These are phyloP conservation scores for Sporisorium sorghi DNA, from an alignment of 1,284 basidiomycete species.

Conservation along the genomic window DNA sequence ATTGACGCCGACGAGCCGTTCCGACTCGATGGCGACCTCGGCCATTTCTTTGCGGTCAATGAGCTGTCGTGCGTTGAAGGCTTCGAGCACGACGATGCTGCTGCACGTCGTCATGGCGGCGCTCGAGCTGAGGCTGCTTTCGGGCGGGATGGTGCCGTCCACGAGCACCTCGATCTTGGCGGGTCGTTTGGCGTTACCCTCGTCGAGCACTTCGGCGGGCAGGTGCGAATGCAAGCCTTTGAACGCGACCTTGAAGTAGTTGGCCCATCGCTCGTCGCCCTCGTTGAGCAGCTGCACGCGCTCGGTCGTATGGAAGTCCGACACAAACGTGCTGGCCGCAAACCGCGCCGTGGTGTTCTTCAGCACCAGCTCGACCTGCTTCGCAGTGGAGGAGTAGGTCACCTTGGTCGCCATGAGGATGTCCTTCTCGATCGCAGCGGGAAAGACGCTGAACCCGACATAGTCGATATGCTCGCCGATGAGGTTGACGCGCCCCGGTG, in stretches of 20 bases:
- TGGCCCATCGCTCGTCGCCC: conserved; percentile 65
- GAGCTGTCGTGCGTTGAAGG: conserved; percentile 54
- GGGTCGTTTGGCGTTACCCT: conserved; percentile 26
- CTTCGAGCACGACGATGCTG: conserved; percentile 63
- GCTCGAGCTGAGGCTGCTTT: conserved; percentile 56
- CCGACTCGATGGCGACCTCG: conserved; percentile 65
- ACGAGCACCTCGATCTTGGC: conserved; percentile 61
- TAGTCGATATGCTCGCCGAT: conserved; percentile 68
- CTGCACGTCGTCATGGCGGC: conserved; percentile 67
- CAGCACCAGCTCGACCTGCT: conserved; percentile 37
- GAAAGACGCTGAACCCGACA: conserved; percentile 65
- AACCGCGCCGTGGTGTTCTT: conserved; percentile 61
- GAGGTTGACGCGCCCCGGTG: conserved; percentile 66
- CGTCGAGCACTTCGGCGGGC: conserved; percentile 31
- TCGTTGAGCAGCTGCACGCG: conserved; percentile 51
- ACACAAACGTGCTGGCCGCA: conserved; percentile 44
- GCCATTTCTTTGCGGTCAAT: conserved; percentile 64
- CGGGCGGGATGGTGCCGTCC: conserved; percentile 66
- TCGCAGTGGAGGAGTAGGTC: conserved; percentile 7
- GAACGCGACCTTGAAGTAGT: conserved; percentile 68
- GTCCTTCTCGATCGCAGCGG: conserved; percentile 67
- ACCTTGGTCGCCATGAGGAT: conserved; percentile 66
- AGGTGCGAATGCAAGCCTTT: conserved; percentile 65
- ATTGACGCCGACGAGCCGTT: conserved; percentile 65
- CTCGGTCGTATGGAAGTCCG: conserved; percentile 35